Evolutionary conservation across 257 asterid genomes (phyloP).

Genomic region (Coffea eugenioides): DNA sequence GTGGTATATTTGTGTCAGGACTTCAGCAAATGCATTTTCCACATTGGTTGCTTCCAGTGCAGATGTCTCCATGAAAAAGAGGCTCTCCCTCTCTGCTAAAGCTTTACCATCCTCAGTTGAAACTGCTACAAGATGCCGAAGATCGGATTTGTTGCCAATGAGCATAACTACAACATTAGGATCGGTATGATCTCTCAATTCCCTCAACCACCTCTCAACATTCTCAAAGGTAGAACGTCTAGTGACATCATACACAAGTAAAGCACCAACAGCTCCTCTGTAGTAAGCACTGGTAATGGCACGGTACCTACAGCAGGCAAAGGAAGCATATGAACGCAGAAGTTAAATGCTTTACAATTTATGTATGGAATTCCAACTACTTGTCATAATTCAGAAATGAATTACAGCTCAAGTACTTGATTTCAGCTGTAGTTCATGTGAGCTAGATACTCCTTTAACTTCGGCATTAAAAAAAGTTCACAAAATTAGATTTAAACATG

Average conservation of each 20-base stretch:
- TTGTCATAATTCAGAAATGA: background rate
- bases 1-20: constrained; percentile 13
- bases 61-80: constrained; percentile 29
- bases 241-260: constrained; percentile 26
- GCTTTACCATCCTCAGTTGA: constrained; percentile 21
- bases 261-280: constrained; percentile 28
- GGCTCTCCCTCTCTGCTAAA: constrained; percentile 27
- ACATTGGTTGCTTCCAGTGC: constrained; percentile 27
- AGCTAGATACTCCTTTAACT: background rate
- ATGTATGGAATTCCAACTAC: background rate
- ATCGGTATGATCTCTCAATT: constrained; percentile 26
- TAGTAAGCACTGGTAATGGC: constrained; percentile 26
- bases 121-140: constrained; percentile 29
- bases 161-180: constrained; percentile 25
- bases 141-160: constrained; percentile 29
- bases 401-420: background rate
- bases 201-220: constrained; percentile 27
- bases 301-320: constrained; percentile 13
- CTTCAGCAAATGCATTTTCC: constrained; percentile 24
- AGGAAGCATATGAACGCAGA: background rate
- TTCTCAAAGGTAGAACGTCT: constrained; percentile 24
- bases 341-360: background rate
- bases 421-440: background rate
- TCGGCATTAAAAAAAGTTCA: background rate
- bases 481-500: background rate